A percentile compares a stretch with the other conserved stretches of the same genome.
Conservation (phyloP, 2,329 filamentous ascomycete species). For the Ophiostoma australiae region DNA sequence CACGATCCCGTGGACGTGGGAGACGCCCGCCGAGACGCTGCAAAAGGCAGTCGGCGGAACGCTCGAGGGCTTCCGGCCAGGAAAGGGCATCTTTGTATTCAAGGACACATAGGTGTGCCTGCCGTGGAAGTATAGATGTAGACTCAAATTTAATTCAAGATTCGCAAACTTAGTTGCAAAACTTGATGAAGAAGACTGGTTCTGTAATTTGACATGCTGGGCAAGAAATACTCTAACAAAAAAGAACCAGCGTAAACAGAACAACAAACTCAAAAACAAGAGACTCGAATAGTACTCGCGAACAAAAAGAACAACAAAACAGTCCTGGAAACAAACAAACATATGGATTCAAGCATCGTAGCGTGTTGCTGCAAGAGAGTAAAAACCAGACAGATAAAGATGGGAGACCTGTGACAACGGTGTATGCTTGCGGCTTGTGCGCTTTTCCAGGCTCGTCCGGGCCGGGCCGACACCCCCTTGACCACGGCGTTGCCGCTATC, state of each 20-base stretch:
- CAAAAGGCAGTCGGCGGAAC: conserved; percentile 75
- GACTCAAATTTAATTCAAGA: no score
- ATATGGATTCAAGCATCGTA: not conserved
- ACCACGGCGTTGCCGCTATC: not conserved
- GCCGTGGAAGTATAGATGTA: not conserved
- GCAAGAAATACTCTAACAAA: not conserved
- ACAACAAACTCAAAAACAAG: not conserved
- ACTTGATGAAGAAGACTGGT: not conserved
- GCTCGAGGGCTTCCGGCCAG: conserved; percentile 74
- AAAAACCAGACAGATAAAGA: not conserved
- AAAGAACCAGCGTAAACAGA: not conserved
- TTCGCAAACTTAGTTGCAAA: no score
- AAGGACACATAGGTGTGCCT: conserved; percentile 45
- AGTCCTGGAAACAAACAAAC: not conserved
- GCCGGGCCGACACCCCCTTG: not conserved
- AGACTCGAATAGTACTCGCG: not conserved
- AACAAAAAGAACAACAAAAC: not conserved
- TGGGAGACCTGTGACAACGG: not conserved
- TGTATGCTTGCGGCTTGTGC: not conserved
- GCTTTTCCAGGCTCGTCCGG: not conserved
- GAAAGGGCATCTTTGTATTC: conserved; percentile 89
- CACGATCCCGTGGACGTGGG: conserved; percentile 76
- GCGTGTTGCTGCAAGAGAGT: not conserved
- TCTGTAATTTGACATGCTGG: not conserved
- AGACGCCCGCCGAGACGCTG: conserved; percentile 65